Conservation (phyloP, 2,329 filamentous ascomycete genomes). For the Rutstroemia sp. region DNA sequence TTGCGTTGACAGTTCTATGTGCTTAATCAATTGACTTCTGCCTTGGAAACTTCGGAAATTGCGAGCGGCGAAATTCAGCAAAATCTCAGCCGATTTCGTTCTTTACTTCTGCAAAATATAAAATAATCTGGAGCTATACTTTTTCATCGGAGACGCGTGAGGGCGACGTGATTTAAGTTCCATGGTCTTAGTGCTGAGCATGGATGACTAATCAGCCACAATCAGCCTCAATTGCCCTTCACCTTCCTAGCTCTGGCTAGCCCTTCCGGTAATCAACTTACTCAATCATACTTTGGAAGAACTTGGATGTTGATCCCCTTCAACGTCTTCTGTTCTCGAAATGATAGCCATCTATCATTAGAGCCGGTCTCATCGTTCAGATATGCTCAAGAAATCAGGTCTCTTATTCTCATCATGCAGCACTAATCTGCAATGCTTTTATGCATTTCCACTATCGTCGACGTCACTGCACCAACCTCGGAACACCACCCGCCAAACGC, state of each 20-base stretch:
- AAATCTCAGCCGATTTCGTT: too few relatives aligned
- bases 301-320: not conserved
- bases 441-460: conserved; percentile 27
- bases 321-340: not conserved
- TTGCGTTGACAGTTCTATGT: too few relatives aligned
- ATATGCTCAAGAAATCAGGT: conserved; percentile 40
- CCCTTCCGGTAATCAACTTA: not conserved
- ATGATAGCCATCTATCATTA: not conserved
- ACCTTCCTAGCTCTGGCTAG: not conserved
- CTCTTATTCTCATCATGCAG: conserved; percentile 32
- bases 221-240: not conserved
- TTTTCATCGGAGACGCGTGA: too few relatives aligned
- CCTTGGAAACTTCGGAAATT: too few relatives aligned
- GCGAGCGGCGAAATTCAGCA: too few relatives aligned
- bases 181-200: too few relatives aligned
- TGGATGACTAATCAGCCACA: too few relatives aligned
- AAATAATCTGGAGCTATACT: too few relatives aligned
- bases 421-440: conserved; percentile 24
- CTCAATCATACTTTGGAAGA: not conserved
- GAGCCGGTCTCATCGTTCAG: not conserved
- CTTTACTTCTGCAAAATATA: too few relatives aligned
- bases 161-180: too few relatives aligned
- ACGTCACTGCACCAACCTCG: conserved; percentile 23
- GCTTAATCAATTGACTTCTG: too few relatives aligned
- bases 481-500: not conserved